Conservation (phyloP, 192 early-diverging fungal genomes). For the Mortierella antarctica region DNA sequence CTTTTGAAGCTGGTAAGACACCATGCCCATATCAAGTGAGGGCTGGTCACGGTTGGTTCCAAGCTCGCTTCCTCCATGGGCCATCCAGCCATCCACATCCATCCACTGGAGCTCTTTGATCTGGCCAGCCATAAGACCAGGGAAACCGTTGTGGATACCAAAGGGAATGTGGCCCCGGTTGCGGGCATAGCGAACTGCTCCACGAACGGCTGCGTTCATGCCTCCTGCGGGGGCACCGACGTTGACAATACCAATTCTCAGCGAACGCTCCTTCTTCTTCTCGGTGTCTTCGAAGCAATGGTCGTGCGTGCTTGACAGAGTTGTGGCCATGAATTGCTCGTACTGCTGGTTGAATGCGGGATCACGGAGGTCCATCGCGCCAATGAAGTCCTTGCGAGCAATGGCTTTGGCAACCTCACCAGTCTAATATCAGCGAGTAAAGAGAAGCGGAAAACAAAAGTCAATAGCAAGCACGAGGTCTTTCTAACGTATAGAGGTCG, state of each 20-base stretch:
- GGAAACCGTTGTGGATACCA: constrained; percentile 93
- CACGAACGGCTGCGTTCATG: constrained; percentile 96
- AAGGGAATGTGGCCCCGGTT: constrained; percentile 90
- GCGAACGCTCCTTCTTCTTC: constrained; percentile 41
- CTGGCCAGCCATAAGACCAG: constrained; percentile 87
- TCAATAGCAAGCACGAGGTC: neutral
- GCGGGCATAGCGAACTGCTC: constrained; percentile 83
- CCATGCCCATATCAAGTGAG: constrained; percentile 82
- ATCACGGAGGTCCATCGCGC: constrained; percentile 92
- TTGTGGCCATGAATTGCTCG: constrained; percentile 71
- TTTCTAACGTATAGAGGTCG: neutral
- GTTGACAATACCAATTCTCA: constrained; percentile 93
- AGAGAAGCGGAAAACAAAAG: neutral
- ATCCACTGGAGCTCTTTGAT: constrained; percentile 84
- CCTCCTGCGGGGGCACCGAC: constrained; percentile 97
- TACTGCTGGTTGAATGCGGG: constrained; percentile 81
- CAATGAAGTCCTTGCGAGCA: constrained; percentile 80
- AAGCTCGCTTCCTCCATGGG: constrained; percentile 89
- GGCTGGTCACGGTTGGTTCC: constrained; percentile 97
- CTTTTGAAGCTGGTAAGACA: constrained; percentile 93
- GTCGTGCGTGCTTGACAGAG: constrained; percentile 33
- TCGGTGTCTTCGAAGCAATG: neutral
- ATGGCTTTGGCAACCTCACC: constrained; percentile 90
- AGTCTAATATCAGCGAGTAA: constrained; percentile 62
- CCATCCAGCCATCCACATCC: constrained; percentile 91